A percentile compares a stretch with the other conserved stretches of the same genome.
Evolutionary conservation across 2,329 filamentous ascomycete genomes (phyloP).

Genomic region (Pezicula radicicola): DNA sequence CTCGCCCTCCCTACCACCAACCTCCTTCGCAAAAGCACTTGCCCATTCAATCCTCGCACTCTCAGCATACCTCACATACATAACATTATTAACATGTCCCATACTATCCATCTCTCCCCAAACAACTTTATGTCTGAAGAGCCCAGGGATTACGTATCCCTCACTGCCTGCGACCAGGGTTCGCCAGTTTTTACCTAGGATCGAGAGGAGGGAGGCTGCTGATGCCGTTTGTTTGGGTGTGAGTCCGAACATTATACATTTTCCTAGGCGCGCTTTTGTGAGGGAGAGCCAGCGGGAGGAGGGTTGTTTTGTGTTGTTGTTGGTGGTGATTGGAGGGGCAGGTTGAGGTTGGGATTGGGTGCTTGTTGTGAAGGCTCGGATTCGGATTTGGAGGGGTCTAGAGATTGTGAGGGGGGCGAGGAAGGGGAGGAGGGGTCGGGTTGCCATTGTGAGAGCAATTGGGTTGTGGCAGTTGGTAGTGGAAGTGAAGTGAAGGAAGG

Average conservation of each 20-base stretch:
- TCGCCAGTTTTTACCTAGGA: conserved; percentile 66
- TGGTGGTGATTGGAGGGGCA: conserved; percentile 7
- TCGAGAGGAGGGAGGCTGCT: conserved; percentile 56
- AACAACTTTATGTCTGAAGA: conserved; percentile 65
- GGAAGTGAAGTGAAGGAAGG: background rate
- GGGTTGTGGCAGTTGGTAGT: background rate
- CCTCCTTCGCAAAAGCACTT: conserved; percentile 60
- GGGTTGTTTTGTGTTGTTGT: conserved; percentile 16
- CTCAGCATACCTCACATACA: conserved; percentile 82
- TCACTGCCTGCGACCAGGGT: conserved; percentile 70
- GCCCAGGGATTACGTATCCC: conserved; percentile 66
- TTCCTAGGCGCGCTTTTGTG: conserved; percentile 64
- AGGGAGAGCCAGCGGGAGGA: conserved; percentile 66
- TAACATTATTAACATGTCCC: conserved; percentile 85
- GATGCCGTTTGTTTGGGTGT: conserved; percentile 51
- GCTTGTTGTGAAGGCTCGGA: background rate
- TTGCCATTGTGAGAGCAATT: too few relatives aligned
- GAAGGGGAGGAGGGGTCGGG: too few relatives aligned
- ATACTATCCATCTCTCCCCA: conserved; percentile 82
- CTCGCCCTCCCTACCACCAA: conserved; percentile 57
- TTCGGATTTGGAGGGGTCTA: background rate
- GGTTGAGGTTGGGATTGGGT: conserved; percentile 15
- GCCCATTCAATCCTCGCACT: conserved; percentile 77
- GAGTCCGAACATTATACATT: conserved; percentile 73
- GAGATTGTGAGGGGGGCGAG: background rate